Conservation (phyloP, 371 early-diverging fungal species). For the Mortierella sp. region DNA sequence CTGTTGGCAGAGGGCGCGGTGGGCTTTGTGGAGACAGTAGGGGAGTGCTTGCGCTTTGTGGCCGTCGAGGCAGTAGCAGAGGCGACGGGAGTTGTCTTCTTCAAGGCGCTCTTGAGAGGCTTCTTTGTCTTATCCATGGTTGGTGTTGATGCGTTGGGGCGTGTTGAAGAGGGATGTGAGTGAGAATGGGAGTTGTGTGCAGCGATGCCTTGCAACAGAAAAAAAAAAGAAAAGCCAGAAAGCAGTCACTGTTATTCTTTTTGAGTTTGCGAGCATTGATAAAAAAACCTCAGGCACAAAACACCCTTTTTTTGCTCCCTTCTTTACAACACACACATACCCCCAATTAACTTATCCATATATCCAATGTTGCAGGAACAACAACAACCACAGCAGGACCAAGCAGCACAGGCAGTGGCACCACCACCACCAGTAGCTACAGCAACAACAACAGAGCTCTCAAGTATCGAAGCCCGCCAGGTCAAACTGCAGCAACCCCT, state of each 20-base stretch:
- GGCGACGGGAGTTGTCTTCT: constrained; percentile 28
- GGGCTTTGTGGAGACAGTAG: constrained; percentile 16
- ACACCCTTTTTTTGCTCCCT: neutral
- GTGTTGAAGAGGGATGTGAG: neutral
- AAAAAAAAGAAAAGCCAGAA: constrained; percentile 21
- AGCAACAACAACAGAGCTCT: constrained; percentile 9
- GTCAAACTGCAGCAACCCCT: constrained; percentile 45
- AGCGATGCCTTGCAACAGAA: neutral
- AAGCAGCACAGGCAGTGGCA: too few relatives aligned
- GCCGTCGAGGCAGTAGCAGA: neutral
- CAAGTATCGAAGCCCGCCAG: constrained; percentile 47
- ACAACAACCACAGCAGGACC: neutral
- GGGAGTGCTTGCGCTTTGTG: constrained; percentile 30
- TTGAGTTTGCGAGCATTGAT: neutral
- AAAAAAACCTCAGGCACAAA: neutral
- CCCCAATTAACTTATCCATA: neutral
- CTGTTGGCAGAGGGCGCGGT: constrained; percentile 3
- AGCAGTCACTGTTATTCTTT: constrained; percentile 20
- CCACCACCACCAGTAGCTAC: constrained; percentile 6
- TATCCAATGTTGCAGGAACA: constrained; percentile 2
- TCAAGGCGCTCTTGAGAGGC: constrained; percentile 52
- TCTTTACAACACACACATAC: neutral
- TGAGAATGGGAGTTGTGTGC: neutral
- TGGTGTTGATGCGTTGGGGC: neutral
- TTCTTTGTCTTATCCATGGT: constrained; percentile 48